Conservation (phyloP, 192 early-diverging fungal genomes). For the Gonapodya prolifera region DNA sequence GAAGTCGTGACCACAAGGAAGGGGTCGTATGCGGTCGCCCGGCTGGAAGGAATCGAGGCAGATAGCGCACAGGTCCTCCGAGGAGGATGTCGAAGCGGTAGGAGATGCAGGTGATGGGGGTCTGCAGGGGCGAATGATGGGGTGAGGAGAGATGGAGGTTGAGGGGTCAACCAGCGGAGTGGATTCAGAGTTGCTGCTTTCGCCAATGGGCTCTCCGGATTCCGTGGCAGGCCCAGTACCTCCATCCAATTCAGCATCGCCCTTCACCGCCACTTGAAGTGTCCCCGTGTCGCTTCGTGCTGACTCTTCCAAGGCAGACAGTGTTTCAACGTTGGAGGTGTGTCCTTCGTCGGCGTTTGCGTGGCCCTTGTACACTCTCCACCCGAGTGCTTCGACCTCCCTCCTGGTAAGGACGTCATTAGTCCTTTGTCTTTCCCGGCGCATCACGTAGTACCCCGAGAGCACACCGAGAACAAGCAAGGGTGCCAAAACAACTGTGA, state of each 20-base stretch:
- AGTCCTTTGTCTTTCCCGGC: not conserved
- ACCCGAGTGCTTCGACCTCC: not conserved
- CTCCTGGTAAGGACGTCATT: not conserved
- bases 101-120: not conserved
- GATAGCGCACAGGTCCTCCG: constrained; percentile 33
- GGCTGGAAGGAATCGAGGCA: constrained; percentile 54
- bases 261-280: not conserved
- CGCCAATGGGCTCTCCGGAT: not conserved
- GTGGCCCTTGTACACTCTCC: not conserved
- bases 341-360: not conserved
- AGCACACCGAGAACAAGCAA: not conserved
- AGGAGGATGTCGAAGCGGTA: not conserved
- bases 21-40: constrained; percentile 44
- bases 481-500: not conserved
- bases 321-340: not conserved
- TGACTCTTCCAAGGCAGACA: not conserved
- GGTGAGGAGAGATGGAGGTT: not conserved
- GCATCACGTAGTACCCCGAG: not conserved
- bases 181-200: not conserved
- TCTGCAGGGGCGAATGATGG: not conserved
- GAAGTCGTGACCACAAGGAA: constrained; percentile 47
- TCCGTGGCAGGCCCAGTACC: not conserved
- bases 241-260: not conserved
- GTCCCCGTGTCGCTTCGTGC: not conserved
- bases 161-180: not conserved